A percentile compares a stretch with the other conserved stretches of the same genome.
These are phyloP conservation scores for Plasmodium reichenowi DNA, from an alignment of 169 alveolate species.

Conservation along the genomic window DNA sequence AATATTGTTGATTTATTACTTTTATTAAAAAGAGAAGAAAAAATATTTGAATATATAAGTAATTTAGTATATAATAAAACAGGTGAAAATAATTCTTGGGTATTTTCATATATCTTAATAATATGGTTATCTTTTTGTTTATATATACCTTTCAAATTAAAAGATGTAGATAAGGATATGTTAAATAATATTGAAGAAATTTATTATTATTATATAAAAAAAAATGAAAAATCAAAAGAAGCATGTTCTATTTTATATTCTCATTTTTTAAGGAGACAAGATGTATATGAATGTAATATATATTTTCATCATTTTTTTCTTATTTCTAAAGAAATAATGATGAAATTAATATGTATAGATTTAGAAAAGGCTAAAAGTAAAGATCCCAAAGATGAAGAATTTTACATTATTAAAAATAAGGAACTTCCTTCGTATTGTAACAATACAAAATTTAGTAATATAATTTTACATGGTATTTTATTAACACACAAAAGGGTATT, in stretches of 20 bases:
- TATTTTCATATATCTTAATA: slow-evolving; percentile 29
- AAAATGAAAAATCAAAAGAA: slow-evolving; percentile 65
- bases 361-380: background rate
- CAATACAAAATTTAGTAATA: slow-evolving; percentile 4
- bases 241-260: slow-evolving; percentile 64
- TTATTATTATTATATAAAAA: slow-evolving; percentile 54
- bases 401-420: slow-evolving; percentile 5
- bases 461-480: slow-evolving; percentile 48
- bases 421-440: slow-evolving; percentile 3
- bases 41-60: slow-evolving; percentile 11
- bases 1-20: slow-evolving; percentile 28
- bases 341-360: slow-evolving; percentile 25
- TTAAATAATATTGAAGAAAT: slow-evolving; percentile 40
- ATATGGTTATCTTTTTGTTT: slow-evolving; percentile 64
- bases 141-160: slow-evolving; percentile 42
- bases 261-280: slow-evolving; percentile 52
- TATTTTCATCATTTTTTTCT: slow-evolving; percentile 29
- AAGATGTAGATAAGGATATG: slow-evolving; percentile 6
- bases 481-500: slow-evolving; percentile 57
- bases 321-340: slow-evolving; percentile 63
- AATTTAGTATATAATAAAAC: slow-evolving; percentile 18
- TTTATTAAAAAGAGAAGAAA: slow-evolving; percentile 23
- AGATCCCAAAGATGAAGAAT: background rate
- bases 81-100: slow-evolving; percentile 62
- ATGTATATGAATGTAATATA: slow-evolving; percentile 10